Conservation (phyloP, 2,329 filamentous ascomycete genomes). For the Ampelomyces quisqualis region DNA sequence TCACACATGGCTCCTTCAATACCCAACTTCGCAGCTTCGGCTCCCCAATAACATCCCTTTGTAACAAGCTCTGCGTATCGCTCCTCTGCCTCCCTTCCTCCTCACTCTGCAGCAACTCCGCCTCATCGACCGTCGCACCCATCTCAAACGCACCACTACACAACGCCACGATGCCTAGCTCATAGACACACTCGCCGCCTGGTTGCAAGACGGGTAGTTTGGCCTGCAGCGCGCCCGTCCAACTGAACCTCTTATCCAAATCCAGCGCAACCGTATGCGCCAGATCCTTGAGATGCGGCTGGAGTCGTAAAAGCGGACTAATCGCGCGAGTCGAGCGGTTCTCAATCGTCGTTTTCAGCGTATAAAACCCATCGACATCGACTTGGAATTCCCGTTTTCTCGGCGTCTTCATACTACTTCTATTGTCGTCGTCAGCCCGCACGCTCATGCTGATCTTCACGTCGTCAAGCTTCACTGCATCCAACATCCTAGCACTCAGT, state of each 20-base stretch:
- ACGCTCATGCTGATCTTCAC: slow-evolving; percentile 61
- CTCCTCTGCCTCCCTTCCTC: slow-evolving; percentile 24
- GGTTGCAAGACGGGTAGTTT: slow-evolving; percentile 64
- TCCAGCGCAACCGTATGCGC: slow-evolving; percentile 73
- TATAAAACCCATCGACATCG: slow-evolving; percentile 64
- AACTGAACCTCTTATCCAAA: slow-evolving; percentile 76
- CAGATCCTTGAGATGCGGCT: slow-evolving; percentile 74
- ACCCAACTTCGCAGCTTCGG: slow-evolving; percentile 49
- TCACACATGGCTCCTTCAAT: slow-evolving; percentile 48
- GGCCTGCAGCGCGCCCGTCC: slow-evolving; percentile 82
- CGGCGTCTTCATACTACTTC: neutral
- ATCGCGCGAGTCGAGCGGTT: slow-evolving; percentile 72
- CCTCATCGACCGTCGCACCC: slow-evolving; percentile 78
- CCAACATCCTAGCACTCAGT: slow-evolving; percentile 75
- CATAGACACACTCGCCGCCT: slow-evolving; percentile 60
- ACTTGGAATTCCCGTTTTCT: slow-evolving; percentile 46
- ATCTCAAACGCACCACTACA: slow-evolving; percentile 83
- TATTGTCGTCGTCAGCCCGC: slow-evolving; percentile 14
- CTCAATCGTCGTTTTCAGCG: slow-evolving; percentile 67
- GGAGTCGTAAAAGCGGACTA: slow-evolving; percentile 70
- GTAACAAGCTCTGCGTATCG: slow-evolving; percentile 28
- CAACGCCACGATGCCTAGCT: slow-evolving; percentile 71
- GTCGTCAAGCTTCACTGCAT: slow-evolving; percentile 78
- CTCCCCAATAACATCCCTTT: slow-evolving; percentile 35
- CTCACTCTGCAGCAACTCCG: slow-evolving; percentile 50